Percentiles rank a stretch among this genome's conserved stretches.
phyloP scores from a whole-genome alignment of 2,329 filamentous ascomycete species.

The Fusarium sp. region DNA sequence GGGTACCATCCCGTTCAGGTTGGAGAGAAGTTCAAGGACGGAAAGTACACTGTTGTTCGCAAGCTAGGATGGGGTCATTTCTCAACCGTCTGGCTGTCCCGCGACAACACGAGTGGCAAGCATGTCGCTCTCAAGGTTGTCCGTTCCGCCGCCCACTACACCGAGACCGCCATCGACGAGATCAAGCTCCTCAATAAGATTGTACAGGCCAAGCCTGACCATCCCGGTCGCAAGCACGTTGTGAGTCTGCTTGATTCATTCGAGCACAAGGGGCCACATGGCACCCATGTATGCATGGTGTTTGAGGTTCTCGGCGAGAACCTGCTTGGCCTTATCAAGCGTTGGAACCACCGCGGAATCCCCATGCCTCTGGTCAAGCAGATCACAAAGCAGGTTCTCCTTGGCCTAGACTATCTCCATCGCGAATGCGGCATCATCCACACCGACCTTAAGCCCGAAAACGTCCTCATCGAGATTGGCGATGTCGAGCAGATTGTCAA shows the following conservation, averaged over 20 bases:
- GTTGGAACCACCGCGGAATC: conserved; percentile 97
- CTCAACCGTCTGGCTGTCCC: conserved; percentile 90
- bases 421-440: conserved; percentile 99
- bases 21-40: conserved; percentile 97
- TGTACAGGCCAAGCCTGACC: conserved; percentile 92
- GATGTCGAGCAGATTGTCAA: conserved; percentile 99
- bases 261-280: conserved; percentile 96
- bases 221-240: conserved; percentile 94
- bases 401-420: conserved; percentile 96
- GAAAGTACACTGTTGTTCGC: conserved; percentile 94
- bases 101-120: conserved; percentile 89
- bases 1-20: conserved; percentile 96
- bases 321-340: conserved; percentile 92
- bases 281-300: conserved; percentile 98
- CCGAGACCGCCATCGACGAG: conserved; percentile 98
- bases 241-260: conserved; percentile 97
- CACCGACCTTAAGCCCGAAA: conserved; percentile 97
- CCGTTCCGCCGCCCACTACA: conserved; percentile 97
- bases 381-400: conserved; percentile 96
- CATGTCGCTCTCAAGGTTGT: conserved; percentile 99
- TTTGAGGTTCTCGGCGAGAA: conserved; percentile 98
- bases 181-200: conserved; percentile 98
- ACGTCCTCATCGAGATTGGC: conserved; percentile 98
- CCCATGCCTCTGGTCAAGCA: conserved; percentile 97
- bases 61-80: conserved; percentile 99